Evolutionary conservation across 345 rosid genomes (phyloP).

Genomic region (Arabidopsis suecica): DNA sequence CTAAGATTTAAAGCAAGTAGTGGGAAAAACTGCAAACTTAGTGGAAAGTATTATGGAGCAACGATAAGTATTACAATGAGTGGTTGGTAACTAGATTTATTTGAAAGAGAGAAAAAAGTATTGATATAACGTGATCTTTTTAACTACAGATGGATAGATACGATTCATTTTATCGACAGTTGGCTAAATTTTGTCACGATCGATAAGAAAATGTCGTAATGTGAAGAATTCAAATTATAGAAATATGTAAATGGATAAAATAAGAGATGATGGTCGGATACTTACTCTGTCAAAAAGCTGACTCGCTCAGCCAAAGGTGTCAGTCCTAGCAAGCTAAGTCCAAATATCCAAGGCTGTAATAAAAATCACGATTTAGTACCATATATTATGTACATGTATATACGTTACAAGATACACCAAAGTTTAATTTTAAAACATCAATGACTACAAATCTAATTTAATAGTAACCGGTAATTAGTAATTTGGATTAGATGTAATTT

Average conservation of each 20-base stretch:
- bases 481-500: not conserved
- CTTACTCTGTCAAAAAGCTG: constrained; percentile 98
- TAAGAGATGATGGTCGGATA: constrained; percentile 12
- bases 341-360: constrained; percentile 87
- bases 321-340: constrained; percentile 82
- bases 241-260: constrained; percentile 19
- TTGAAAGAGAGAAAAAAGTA: not conserved
- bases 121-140: constrained; percentile 6
- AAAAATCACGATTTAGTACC: constrained; percentile 5
- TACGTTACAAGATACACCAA: not conserved
- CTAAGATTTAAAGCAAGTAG: not conserved
- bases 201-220: not conserved
- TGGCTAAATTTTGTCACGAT: constrained; percentile 28
- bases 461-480: not conserved
- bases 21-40: constrained; percentile 5
- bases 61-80: not conserved
- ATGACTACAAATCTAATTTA: constrained; percentile 17
- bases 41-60: not conserved
- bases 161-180: constrained; percentile 1
- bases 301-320: constrained; percentile 94
- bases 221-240: constrained; percentile 22
- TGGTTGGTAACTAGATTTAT: not conserved
- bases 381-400: not conserved
- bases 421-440: not conserved
- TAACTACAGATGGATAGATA: not conserved